Conservation (phyloP, 306 rosid species). For the Acacia melanoxylon region DNA sequence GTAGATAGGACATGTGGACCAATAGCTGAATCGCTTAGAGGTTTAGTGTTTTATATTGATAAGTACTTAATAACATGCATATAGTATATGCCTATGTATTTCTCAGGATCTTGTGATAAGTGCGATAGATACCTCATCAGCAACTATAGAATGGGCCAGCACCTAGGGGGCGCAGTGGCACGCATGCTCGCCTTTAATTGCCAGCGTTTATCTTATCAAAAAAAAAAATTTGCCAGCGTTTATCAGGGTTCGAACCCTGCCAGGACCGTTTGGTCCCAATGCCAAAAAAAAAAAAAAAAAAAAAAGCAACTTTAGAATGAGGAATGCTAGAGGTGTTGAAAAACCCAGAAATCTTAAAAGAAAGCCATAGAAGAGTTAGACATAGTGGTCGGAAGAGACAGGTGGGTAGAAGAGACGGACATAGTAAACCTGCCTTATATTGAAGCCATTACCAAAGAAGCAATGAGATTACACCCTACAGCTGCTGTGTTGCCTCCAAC, state of each 20-base stretch:
- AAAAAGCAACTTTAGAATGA: neutral
- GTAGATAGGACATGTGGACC: too few relatives aligned
- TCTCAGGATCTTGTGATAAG: constrained; percentile 49
- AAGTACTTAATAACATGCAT: too few relatives aligned
- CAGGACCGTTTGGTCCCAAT: too few relatives aligned
- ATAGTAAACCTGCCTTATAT: neutral
- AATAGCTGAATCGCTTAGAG: too few relatives aligned
- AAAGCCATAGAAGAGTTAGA: neutral
- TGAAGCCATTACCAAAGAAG: neutral
- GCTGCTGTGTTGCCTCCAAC: neutral
- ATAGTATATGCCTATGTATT: too few relatives aligned
- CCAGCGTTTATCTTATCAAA: too few relatives aligned
- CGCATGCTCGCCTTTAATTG: too few relatives aligned
- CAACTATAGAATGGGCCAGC: neutral
- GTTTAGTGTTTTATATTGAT: too few relatives aligned
- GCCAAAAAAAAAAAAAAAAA: too few relatives aligned
- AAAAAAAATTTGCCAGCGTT: too few relatives aligned
- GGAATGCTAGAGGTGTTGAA: neutral
- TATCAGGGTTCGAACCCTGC: too few relatives aligned
- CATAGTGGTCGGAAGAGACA: neutral
- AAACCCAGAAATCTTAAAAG: neutral
- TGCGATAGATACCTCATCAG: constrained; percentile 43
- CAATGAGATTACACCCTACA: neutral
- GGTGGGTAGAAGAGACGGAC: neutral
- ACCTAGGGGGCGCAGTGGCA: too few relatives aligned